Evolutionary conservation across 2,329 filamentous ascomycete species (phyloP).

Genomic region (Sarocladiaceae sp.): DNA sequence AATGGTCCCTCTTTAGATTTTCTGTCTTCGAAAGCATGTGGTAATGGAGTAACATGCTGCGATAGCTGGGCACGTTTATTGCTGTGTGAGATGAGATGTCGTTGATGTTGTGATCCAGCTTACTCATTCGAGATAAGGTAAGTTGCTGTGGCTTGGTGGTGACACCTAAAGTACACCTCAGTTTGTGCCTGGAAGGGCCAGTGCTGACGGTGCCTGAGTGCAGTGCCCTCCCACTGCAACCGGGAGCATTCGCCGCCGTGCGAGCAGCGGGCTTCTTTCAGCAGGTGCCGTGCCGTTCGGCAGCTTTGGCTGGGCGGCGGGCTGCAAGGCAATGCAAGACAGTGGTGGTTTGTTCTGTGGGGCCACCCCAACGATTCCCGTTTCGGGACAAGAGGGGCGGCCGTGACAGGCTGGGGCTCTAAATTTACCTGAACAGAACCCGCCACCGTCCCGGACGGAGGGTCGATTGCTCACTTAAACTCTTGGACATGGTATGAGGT

Average conservation of each 20-base stretch:
- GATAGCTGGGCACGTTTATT: no score
- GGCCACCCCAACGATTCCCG: slow-evolving; percentile 3
- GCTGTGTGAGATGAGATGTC: no score
- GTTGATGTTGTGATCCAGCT: no score
- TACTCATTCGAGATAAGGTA: no score
- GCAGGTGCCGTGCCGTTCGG: neutral
- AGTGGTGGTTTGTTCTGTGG: no score
- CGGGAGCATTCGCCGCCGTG: neutral
- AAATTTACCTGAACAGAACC: neutral
- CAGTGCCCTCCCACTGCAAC: no score
- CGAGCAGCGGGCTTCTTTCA: neutral
- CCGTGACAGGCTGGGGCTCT: neutral
- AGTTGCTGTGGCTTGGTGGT: neutral
- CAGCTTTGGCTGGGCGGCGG: no score
- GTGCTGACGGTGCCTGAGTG: no score
- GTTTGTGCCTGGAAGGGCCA: no score
- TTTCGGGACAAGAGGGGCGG: neutral
- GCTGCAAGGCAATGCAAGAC: no score
- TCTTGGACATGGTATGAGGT: neutral
- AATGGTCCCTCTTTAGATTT: neutral
- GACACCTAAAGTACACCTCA: no score
- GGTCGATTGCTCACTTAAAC: neutral
- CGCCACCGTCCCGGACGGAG: neutral
- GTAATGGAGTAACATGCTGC: neutral
- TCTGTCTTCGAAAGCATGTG: neutral